These are phyloP conservation scores for Mycena floridula DNA, from an alignment of 768 basidiomycete genomes.

Conservation along the genomic window DNA sequence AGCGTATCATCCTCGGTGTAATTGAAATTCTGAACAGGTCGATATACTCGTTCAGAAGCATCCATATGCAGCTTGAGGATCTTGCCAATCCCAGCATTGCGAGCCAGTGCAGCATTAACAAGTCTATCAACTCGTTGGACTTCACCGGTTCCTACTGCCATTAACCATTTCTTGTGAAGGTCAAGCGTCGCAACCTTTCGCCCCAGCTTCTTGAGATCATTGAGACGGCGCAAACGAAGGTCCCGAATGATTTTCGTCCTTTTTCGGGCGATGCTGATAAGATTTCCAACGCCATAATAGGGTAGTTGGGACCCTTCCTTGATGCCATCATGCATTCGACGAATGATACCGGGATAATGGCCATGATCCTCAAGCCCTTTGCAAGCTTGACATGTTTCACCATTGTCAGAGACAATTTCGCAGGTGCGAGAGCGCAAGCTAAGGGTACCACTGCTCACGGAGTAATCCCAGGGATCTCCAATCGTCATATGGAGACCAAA, in stretches of 20 bases:
- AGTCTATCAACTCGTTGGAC: constrained; percentile 13
- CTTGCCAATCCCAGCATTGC: constrained; percentile 10
- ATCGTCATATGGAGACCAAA: constrained; percentile 7
- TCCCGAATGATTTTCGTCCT: constrained; percentile 5
- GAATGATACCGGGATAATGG: constrained; percentile 9
- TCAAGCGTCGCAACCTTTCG: constrained; percentile 5
- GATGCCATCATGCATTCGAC: constrained; percentile 11
- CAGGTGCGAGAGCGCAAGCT: neutral
- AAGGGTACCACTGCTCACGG: neutral
- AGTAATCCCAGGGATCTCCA: constrained; percentile 7
- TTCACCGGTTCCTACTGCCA: constrained; percentile 16
- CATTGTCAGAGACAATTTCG: neutral
- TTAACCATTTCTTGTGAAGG: constrained; percentile 15
- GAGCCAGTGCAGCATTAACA: constrained; percentile 8
- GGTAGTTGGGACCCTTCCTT: constrained; percentile 7
- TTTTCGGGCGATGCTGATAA: constrained; percentile 6
- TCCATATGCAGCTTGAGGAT: constrained; percentile 11
- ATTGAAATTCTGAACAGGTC: constrained; percentile 3
- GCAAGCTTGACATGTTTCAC: neutral
- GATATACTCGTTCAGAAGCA: constrained; percentile 12
- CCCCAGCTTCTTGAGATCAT: constrained; percentile 7
- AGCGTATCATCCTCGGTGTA: constrained; percentile 16
- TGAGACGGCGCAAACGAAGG: constrained; percentile 9
- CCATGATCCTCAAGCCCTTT: neutral
- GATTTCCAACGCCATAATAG: constrained; percentile 8